A percentile compares a stretch with the other conserved stretches of the same genome.
These are phyloP conservation scores for Quercus aquifolioides DNA, from an alignment of 306 rosid species.

Conservation along the genomic window DNA sequence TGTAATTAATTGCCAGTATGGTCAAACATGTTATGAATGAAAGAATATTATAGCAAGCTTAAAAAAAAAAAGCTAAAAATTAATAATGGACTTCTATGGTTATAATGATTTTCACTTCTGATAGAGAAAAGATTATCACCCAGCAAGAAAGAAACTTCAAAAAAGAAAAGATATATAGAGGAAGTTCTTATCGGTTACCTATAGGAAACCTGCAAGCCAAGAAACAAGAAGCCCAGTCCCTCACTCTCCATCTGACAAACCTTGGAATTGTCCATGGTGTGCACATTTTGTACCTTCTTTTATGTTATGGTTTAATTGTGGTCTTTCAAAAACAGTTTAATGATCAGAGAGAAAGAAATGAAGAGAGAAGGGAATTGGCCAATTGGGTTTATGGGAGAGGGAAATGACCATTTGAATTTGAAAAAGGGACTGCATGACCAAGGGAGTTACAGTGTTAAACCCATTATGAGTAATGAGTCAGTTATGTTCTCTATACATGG, in stretches of 20 bases:
- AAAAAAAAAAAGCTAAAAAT: neutral
- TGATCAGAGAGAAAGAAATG: slow-evolving; percentile 1
- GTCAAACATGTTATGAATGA: neutral
- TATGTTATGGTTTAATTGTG: neutral
- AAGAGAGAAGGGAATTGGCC: neutral
- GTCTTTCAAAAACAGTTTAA: neutral
- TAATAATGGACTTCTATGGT: neutral
- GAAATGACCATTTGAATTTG: slow-evolving; percentile 32
- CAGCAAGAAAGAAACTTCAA: neutral
- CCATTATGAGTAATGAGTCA: slow-evolving; percentile 26
- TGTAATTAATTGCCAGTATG: neutral
- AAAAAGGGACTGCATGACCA: slow-evolving; percentile 8
- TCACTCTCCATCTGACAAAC: slow-evolving; percentile 35
- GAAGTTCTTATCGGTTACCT: slow-evolving; percentile 22
- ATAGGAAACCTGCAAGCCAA: slow-evolving; percentile 35
- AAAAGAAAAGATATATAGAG: neutral
- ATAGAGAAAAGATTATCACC: neutral
- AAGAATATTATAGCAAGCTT: neutral
- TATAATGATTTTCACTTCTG: neutral
- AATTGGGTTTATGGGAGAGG: slow-evolving; percentile 3
- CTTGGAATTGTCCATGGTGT: slow-evolving; percentile 41
- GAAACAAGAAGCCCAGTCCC: slow-evolving; percentile 50
- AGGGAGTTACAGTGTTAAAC: slow-evolving; percentile 34
- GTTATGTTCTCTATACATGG: slow-evolving; percentile 33
- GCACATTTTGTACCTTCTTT: slow-evolving; percentile 29